Percentiles rank a stretch among this genome's conserved stretches.
Evolutionary conservation across 768 basidiomycete species (phyloP).

Genomic region (Pleurotus cornucopiae): DNA sequence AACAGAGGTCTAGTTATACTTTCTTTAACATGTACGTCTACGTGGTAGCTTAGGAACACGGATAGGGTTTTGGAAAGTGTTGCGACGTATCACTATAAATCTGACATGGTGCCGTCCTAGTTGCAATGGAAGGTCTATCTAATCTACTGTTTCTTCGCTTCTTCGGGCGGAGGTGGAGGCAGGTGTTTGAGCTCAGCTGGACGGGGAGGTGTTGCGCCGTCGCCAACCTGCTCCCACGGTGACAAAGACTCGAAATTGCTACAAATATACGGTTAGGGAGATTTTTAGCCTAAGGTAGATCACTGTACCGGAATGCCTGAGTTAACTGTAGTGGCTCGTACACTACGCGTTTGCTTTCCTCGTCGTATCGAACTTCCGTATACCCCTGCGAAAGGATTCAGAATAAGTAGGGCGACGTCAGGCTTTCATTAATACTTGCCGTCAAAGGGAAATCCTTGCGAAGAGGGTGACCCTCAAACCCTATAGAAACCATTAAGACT

Average conservation of each 20-base stretch:
- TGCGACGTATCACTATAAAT: not conserved
- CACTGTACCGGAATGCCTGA: conserved; percentile 87
- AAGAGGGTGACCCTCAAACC: conserved; percentile 95
- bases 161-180: conserved; percentile 71
- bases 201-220: conserved; percentile 41
- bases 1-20: not conserved
- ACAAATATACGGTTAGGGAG: not conserved
- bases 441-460: conserved; percentile 98
- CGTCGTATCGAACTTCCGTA: conserved; percentile 95
- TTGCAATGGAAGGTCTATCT: conserved; percentile 4
- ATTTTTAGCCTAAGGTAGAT: not conserved
- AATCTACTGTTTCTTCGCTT: conserved; percentile 68
- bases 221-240: conserved; percentile 95
- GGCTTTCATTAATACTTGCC: conserved; percentile 38
- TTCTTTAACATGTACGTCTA: too few relatives aligned
- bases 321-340: conserved; percentile 97
- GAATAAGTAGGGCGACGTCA: not conserved
- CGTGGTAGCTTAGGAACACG: too few relatives aligned
- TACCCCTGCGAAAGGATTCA: conserved; percentile 66
- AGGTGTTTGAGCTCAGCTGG: conserved; percentile 76
- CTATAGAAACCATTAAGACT: conserved; percentile 29
- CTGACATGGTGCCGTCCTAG: not conserved
- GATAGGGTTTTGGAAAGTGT: not conserved
- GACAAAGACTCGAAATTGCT: conserved; percentile 93
- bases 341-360: conserved; percentile 94